phyloP scores from a whole-genome alignment of 805 yeast species.

The Sugiyamaella smithiae region DNA sequence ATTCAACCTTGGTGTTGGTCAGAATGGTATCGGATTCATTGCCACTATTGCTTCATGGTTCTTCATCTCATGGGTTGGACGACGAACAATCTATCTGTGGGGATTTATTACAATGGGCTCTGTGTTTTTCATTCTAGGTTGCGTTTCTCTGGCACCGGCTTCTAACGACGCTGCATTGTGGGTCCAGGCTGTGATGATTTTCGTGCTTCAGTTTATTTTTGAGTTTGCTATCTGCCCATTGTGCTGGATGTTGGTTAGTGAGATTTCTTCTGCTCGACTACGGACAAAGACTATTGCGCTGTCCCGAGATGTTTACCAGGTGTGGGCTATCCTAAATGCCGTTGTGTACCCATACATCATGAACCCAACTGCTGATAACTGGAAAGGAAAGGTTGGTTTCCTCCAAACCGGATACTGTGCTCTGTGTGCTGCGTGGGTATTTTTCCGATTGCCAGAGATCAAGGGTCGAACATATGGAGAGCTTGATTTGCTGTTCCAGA shows the following conservation, averaged over 20 bases:
- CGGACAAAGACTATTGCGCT: constrained; percentile 43
- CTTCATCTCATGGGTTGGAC: constrained; percentile 23
- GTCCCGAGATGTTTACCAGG: constrained; percentile 35
- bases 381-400: constrained; percentile 48
- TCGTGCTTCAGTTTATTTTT: constrained; percentile 45
- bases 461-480: constrained; percentile 57
- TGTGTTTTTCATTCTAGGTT: constrained; percentile 45
- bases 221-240: constrained; percentile 46
- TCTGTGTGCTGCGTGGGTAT: constrained; percentile 40
- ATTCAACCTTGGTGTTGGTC: constrained; percentile 46
- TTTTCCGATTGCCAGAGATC: constrained; percentile 57
- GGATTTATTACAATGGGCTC: constrained; percentile 40
- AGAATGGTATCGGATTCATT: constrained; percentile 45
- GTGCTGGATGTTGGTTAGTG: constrained; percentile 41
- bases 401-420: constrained; percentile 41
- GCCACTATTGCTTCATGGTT: constrained; percentile 38
- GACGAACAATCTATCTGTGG: constrained; percentile 24
- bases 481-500: constrained; percentile 50
- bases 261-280: constrained; percentile 42
- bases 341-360: constrained; percentile 43
- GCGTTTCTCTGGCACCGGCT: constrained; percentile 34
- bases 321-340: constrained; percentile 24
- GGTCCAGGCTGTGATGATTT: constrained; percentile 43
- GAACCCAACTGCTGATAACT: constrained; percentile 44
- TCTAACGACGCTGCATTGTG: constrained; percentile 23